Conservation (phyloP, 2,329 filamentous ascomycete genomes). For the Incumbomyces lentus region DNA sequence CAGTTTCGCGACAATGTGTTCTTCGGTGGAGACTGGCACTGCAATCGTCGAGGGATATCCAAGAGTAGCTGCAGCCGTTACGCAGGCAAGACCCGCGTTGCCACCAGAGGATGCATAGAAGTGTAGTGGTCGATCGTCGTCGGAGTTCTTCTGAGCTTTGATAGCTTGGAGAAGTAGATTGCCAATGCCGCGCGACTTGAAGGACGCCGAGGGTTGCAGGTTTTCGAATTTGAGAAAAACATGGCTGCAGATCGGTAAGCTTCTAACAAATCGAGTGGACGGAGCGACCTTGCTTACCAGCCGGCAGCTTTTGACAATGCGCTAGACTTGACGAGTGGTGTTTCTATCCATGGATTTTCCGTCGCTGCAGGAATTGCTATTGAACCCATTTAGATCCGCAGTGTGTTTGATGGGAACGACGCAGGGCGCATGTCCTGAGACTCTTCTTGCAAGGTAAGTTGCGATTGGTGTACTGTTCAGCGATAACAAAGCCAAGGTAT, state of each 20-base stretch:
- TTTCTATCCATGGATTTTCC: conserved; percentile 28
- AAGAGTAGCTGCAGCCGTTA: conserved; percentile 57
- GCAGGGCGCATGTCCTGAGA: no score
- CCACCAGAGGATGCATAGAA: conserved; percentile 75
- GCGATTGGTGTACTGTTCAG: no score
- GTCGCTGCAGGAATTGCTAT: conserved; percentile 3
- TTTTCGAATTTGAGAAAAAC: conserved; percentile 79
- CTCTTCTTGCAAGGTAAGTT: no score
- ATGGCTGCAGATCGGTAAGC: conserved; percentile 1
- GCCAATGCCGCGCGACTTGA: conserved; percentile 52
- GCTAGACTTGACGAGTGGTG: conserved; percentile 29
- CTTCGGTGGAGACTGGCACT: conserved; percentile 54
- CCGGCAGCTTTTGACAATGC: conserved; percentile 28
- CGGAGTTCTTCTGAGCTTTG: conserved; percentile 28
- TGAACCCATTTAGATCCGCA: conserved; percentile 4
- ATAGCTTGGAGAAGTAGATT: conserved; percentile 37
- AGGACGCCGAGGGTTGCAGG: conserved; percentile 72
- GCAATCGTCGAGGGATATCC: conserved; percentile 61
- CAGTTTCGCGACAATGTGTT: conserved; percentile 62
- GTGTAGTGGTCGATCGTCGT: conserved; percentile 42
- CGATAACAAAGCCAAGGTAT: no score
- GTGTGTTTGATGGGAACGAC: no score
- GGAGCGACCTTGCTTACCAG: conserved; percentile 22
- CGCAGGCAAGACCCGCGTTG: conserved; percentile 73
- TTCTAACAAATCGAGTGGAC: neutral